Percentiles rank a stretch among this genome's conserved stretches.
These are phyloP conservation scores for Curvularia verruculosa DNA, from an alignment of 2,329 filamentous ascomycete species.

Conservation along the genomic window DNA sequence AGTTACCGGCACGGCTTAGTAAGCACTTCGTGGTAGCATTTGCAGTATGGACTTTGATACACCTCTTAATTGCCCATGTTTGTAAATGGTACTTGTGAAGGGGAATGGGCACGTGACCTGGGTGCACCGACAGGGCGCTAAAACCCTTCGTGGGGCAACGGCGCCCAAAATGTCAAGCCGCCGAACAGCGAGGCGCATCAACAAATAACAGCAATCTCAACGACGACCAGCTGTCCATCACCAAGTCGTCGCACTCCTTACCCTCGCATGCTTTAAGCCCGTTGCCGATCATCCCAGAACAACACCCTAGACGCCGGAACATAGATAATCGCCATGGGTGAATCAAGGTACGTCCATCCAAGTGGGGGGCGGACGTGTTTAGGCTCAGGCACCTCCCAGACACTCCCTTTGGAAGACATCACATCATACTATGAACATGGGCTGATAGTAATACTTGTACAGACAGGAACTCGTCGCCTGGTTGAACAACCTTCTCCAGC, in stretches of 20 bases:
- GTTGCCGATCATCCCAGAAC: constrained; percentile 9
- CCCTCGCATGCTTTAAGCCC: constrained; percentile 13
- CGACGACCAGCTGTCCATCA: constrained; percentile 13
- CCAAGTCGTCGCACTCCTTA: constrained; percentile 12
- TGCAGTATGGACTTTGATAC: neutral
- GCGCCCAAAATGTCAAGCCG: constrained; percentile 26
- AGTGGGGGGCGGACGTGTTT: constrained; percentile 5
- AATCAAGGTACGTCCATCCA: constrained; percentile 61
- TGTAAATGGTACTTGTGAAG: neutral
- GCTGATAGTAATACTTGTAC: constrained; percentile 26
- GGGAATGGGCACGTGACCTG: constrained; percentile 11
- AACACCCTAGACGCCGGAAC: constrained; percentile 6
- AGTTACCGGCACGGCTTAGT: neutral
- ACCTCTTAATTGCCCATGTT: neutral
- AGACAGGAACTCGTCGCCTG: constrained; percentile 97
- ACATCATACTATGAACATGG: constrained; percentile 10
- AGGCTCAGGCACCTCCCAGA: constrained; percentile 5
- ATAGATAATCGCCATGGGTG: constrained; percentile 59
- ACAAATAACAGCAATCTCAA: constrained; percentile 33
- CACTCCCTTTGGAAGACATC: constrained; percentile 18
- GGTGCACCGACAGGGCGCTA: constrained; percentile 16
- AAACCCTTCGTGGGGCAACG: constrained; percentile 24
- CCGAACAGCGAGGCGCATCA: constrained; percentile 26
- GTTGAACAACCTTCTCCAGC: constrained; percentile 96
- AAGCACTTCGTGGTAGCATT: neutral